phyloP scores from a whole-genome alignment of 805 yeast genomes.

The Yarrowia alimentaria region DNA sequence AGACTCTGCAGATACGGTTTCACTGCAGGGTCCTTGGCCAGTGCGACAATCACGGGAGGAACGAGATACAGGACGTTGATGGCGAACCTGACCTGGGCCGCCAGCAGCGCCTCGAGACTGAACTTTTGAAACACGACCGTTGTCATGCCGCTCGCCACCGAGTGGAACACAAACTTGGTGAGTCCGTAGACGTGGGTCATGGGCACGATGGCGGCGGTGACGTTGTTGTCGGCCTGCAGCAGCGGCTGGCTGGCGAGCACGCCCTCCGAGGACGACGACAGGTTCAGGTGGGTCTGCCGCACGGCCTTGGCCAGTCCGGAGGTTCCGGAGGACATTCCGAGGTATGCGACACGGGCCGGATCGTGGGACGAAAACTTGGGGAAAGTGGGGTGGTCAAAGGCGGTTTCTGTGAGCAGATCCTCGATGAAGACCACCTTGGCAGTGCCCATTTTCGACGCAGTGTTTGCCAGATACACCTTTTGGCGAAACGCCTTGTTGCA shows the following conservation, averaged over 20 bases:
- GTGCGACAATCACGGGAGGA: constrained; percentile 46
- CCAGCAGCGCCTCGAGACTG: constrained; percentile 38
- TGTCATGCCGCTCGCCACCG: constrained; percentile 31
- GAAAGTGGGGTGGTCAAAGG: background rate
- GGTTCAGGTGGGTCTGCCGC: constrained; percentile 57
- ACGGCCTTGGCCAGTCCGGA: constrained; percentile 78
- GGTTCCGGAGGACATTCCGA: constrained; percentile 40
- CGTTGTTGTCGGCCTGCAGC: constrained; percentile 41
- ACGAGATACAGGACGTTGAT: constrained; percentile 46
- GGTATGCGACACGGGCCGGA: constrained; percentile 32
- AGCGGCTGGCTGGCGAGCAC: constrained; percentile 40
- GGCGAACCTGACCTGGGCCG: constrained; percentile 35
- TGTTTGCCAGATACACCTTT: constrained; percentile 1
- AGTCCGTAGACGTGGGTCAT: constrained; percentile 39
- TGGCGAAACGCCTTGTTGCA: background rate
- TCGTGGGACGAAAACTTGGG: background rate
- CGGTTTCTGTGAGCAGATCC: background rate
- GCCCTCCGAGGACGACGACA: constrained; percentile 45
- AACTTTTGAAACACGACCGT: constrained; percentile 38
- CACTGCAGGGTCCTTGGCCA: constrained; percentile 47
- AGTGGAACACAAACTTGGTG: constrained; percentile 34
- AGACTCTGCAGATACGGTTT: constrained; percentile 47
- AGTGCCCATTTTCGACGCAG: constrained; percentile 37
- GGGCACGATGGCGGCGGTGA: constrained; percentile 39
- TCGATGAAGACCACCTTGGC: constrained; percentile 1